Percentiles rank a stretch among this genome's conserved stretches.
phyloP scores from a whole-genome alignment of 2,329 filamentous ascomycete species.

The Trichophaea hybrida region DNA sequence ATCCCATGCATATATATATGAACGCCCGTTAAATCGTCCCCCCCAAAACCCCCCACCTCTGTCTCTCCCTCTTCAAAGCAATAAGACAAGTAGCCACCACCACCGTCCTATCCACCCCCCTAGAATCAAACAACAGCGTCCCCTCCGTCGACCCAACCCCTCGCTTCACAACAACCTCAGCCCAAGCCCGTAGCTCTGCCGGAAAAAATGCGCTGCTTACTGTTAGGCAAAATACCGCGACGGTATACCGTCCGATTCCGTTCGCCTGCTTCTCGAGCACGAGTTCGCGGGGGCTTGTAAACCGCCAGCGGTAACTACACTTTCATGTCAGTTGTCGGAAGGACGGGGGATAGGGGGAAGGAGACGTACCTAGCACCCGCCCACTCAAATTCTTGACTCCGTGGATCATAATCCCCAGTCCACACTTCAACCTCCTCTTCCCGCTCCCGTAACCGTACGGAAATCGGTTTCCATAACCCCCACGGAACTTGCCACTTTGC shows the following conservation, averaged over 20 bases:
- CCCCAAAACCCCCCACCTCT: conserved; percentile 4
- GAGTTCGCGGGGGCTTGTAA: conserved; percentile 1
- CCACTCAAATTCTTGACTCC: conserved; percentile 13
- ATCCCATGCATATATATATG: neutral
- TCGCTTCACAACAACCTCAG: neutral
- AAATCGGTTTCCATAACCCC: neutral
- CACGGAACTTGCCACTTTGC: neutral
- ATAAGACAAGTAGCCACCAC: conserved; percentile 15
- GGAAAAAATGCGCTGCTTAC: neutral
- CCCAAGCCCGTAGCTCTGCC: neutral
- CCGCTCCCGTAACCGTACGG: neutral
- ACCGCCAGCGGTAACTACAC: conserved; percentile 4
- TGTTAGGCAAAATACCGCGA: neutral
- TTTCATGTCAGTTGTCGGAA: neutral
- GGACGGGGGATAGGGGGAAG: neutral
- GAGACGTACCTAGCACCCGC: conserved; percentile 10
- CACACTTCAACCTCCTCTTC: conserved; percentile 10
- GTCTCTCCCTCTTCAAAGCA: conserved; percentile 17
- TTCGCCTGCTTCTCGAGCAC: conserved; percentile 6
- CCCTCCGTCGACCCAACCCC: conserved; percentile 7
- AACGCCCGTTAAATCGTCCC: neutral
- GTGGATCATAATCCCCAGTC: conserved; percentile 13
- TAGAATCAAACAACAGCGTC: conserved; percentile 17
- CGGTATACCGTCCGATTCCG: neutral
- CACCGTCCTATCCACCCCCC: conserved; percentile 11